Conservation (phyloP, 306 rosid genomes). For the Amphicarpaea edgeworthii region DNA sequence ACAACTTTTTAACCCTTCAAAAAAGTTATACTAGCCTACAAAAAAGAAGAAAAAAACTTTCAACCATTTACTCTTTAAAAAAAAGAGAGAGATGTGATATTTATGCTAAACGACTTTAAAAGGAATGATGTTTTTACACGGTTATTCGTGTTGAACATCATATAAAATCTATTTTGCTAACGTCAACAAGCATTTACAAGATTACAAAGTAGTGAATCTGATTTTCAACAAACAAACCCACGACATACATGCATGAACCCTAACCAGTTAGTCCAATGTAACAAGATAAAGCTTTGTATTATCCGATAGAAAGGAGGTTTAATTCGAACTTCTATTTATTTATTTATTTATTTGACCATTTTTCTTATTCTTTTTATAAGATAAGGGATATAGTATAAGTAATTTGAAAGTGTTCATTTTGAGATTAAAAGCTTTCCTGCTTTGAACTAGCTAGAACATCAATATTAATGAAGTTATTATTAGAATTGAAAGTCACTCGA, state of each 20-base stretch:
- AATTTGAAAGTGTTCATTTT: no score
- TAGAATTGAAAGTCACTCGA: neutral
- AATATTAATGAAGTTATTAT: neutral
- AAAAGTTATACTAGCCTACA: neutral
- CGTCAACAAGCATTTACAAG: neutral
- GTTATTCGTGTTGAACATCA: neutral
- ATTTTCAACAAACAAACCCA: neutral
- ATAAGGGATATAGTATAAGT: no score
- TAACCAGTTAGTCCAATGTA: neutral
- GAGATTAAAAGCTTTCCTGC: no score
- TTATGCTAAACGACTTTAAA: neutral
- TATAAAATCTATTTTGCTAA: neutral
- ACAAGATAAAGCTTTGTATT: neutral
- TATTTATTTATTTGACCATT: no score
- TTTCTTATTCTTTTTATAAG: no score
- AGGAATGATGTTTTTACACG: neutral
- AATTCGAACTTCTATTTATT: neutral
- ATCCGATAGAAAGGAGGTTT: neutral
- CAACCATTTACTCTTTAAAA: neutral
- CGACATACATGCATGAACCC: neutral
- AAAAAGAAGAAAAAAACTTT: neutral
- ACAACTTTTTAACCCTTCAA: neutral
- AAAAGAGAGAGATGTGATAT: neutral
- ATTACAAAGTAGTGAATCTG: neutral
- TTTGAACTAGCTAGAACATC: no score